These are phyloP conservation scores for Pseudotulostoma volvatum DNA, from an alignment of 495 filamentous ascomycete genomes.

Conservation along the genomic window DNA sequence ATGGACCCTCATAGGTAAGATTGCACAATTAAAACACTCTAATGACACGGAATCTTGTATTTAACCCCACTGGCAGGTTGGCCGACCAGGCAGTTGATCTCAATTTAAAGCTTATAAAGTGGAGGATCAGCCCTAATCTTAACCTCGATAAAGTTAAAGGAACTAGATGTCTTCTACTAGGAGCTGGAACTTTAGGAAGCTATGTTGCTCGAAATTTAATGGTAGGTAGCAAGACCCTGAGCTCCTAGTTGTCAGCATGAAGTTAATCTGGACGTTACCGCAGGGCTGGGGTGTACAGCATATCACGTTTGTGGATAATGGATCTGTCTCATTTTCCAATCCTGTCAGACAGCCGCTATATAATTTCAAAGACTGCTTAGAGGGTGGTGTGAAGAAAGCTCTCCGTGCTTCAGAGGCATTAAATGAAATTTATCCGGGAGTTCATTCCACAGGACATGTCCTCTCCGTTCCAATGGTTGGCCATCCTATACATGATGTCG, in stretches of 20 bases:
- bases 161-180: slow-evolving; percentile 85
- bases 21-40: not conserved
- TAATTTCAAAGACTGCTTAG: slow-evolving; percentile 71
- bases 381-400: slow-evolving; percentile 76
- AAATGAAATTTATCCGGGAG: slow-evolving; percentile 77
- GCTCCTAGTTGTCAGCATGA: too few species aligned
- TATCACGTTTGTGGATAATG: slow-evolving; percentile 93
- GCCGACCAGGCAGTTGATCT: slow-evolving; percentile 95
- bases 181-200: slow-evolving; percentile 83
- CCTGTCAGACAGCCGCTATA: slow-evolving; percentile 91
- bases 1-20: slow-evolving; percentile 66
- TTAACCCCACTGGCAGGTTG: slow-evolving; percentile 29
- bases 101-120: slow-evolving; percentile 96
- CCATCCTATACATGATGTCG: slow-evolving; percentile 63
- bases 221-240: slow-evolving; percentile 18
- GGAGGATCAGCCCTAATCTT: slow-evolving; percentile 79
- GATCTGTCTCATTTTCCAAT: slow-evolving; percentile 91
- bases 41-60: not conserved
- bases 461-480: slow-evolving; percentile 90
- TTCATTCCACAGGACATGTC: slow-evolving; percentile 59
- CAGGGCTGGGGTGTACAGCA: slow-evolving; percentile 89
- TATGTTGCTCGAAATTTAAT: slow-evolving; percentile 83
- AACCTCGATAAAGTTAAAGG: slow-evolving; percentile 79
- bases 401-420: slow-evolving; percentile 64
- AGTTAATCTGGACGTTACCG: not conserved